Base-by-base conservation (phyloP, 1,139 yeast species). In the Zygoascus meyerae region DNA sequence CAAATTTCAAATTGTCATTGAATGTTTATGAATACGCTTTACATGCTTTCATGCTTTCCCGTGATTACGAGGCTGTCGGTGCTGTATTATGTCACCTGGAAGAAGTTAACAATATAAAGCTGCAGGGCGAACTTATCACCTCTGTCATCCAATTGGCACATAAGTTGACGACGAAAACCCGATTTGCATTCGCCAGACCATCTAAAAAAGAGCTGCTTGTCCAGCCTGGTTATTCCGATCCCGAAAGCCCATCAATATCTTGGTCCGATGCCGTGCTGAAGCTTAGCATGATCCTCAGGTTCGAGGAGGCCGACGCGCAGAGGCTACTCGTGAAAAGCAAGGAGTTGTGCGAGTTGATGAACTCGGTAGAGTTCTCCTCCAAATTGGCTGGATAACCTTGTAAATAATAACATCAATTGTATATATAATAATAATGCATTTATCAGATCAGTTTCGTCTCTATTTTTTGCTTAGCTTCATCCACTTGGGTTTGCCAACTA, bases 11-110 rank as follows among this genome's bases (percentile, higher is more conserved):
- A 26, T 51, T 57, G 12, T 53, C 58, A 6, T 39, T 53, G 33
- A 50, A 50, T 21, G 50, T 60, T 12, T 61, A 55, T 39, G 61
- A 59, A 37, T 50, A 53, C 14, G 55, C 57, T 7, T 26, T 56
- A 15, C 61, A 59, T 26, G 51, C 64, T 0, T 42, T 60, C 46
- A 39, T 61, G 36, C 52, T 59, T 15, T 45, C 57, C 1, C 50
- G 49, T 12, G 58, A 52, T 35, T 45, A 44, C 21, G 49, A 47
- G 7, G 59, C 52, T 3, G 57, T 55, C 1, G 48, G 50, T 5
- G 60, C 56, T 6, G 52, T 55, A 11, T 40, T 59, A 34, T 53
- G 56, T 33, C 53, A 54, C 37, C 49, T 60, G 54, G 60, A 56
- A 26, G 47, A 47, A 10, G 54, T 52, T 2, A 46, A 50, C 16